phyloP scores from a whole-genome alignment of 768 basidiomycete species.

The Suillus clintonianus region DNA sequence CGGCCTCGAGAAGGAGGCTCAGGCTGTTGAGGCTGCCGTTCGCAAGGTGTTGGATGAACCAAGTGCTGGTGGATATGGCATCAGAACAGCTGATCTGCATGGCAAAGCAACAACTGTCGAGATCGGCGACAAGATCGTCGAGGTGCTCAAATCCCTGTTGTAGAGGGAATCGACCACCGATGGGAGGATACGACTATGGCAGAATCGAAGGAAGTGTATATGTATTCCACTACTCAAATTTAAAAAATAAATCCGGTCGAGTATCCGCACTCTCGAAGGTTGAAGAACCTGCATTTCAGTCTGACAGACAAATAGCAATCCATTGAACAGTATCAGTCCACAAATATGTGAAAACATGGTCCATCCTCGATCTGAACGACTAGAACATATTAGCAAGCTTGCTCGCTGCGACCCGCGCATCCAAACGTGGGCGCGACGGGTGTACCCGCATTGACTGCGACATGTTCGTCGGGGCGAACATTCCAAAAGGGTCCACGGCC shows the following conservation, averaged over 20 bases:
- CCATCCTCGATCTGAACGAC: conserved; percentile 4
- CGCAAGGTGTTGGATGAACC: conserved; percentile 79
- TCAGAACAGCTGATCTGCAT: conserved; percentile 86
- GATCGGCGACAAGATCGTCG: conserved; percentile 82
- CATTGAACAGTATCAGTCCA: not conserved
- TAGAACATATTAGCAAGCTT: conserved; percentile 91
- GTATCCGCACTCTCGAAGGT: not conserved
- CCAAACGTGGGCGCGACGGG: conserved; percentile 72
- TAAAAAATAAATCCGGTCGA: not conserved
- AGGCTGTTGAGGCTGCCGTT: conserved; percentile 88
- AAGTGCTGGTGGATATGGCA: conserved; percentile 68
- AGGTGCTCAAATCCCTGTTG: conserved; percentile 63
- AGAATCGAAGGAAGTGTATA: not conserved
- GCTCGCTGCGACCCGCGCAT: conserved; percentile 84
- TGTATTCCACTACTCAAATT: not conserved
- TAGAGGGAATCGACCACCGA: conserved; percentile 24
- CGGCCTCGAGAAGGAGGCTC: conserved; percentile 81
- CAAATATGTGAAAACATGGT: not conserved
- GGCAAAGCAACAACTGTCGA: conserved; percentile 75
- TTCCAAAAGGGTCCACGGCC: conserved; percentile 64
- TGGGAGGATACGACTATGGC: not conserved
- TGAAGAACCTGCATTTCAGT: not conserved
- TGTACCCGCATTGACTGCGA: conserved; percentile 72
- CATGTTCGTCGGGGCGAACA: conserved; percentile 63
- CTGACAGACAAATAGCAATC: not conserved